These are phyloP conservation scores for Phytopythium boreale DNA, from an alignment of 352 stramenopile species.

Conservation along the genomic window DNA sequence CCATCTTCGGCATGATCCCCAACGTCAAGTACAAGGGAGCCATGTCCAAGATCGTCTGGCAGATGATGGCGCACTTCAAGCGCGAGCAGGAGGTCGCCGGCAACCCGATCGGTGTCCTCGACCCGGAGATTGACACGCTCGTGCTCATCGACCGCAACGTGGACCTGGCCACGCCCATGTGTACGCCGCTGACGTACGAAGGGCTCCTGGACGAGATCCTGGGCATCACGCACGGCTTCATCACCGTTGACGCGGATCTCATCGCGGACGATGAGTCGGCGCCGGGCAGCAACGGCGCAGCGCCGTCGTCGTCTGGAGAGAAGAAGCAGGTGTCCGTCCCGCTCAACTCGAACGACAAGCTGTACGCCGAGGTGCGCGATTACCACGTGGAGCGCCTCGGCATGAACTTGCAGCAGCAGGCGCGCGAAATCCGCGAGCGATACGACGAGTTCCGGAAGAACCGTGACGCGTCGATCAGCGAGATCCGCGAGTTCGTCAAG, in stretches of 20 bases:
- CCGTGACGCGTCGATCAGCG: conserved; percentile 94
- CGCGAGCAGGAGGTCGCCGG: conserved; percentile 88
- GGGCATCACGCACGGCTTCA: conserved; percentile 91
- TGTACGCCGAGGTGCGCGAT: conserved; percentile 95
- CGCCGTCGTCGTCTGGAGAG: conserved; percentile 6
- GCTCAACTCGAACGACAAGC: conserved; percentile 94
- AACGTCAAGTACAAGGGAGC: conserved; percentile 93
- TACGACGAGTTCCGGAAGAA: conserved; percentile 95
- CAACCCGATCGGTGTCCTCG: conserved; percentile 69
- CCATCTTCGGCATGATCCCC: conserved; percentile 90
- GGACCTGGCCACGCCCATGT: conserved; percentile 95
- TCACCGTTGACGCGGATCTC: conserved; percentile 74
- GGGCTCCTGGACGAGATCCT: conserved; percentile 96
- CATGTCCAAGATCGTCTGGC: conserved; percentile 90
- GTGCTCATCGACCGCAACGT: conserved; percentile 94
- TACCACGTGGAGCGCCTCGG: conserved; percentile 96
- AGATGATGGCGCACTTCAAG: conserved; percentile 90
- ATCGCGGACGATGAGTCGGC: conserved; percentile 65
- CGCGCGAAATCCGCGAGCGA: conserved; percentile 91
- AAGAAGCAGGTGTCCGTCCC: conserved; percentile 88
- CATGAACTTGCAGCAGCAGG: conserved; percentile 95
- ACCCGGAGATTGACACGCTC: conserved; percentile 92
- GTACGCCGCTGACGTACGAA: conserved; percentile 97
- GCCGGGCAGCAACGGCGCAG: conserved; percentile 17
- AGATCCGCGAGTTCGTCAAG: conserved; percentile 99